These are phyloP conservation scores for Camellia oleifera DNA, from an alignment of 179 eudicot genomes.

Conservation along the genomic window DNA sequence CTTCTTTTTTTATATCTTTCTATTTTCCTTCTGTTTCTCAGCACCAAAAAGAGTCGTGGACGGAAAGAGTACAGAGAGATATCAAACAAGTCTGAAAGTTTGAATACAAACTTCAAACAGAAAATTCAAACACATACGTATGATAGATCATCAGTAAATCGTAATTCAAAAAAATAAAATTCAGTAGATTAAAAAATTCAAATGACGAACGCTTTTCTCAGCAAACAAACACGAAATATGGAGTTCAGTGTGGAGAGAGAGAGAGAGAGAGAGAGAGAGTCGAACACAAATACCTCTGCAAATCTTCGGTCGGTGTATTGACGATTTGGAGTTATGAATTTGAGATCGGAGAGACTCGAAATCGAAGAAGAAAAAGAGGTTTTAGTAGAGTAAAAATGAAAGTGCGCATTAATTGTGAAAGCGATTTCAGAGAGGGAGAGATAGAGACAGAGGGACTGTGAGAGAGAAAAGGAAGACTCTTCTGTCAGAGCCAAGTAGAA, in stretches of 20 bases:
- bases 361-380: neutral
- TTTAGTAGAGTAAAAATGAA: neutral
- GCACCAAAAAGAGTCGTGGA: conserved; percentile 8
- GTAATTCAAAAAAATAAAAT: neutral
- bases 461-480: no score
- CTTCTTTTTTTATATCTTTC: neutral
- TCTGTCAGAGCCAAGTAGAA: neutral
- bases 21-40: neutral
- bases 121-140: neutral
- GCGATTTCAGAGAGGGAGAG: neutral
- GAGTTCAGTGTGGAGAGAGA: no score
- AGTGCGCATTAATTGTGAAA: conserved; percentile 12
- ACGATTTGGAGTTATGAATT: neutral
- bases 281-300: neutral
- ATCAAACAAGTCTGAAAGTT: neutral
- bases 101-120: neutral
- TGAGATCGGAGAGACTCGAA: neutral
- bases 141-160: neutral
- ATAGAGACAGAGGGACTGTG: neutral
- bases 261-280: neutral
- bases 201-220: neutral
- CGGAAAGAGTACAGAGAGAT: neutral
- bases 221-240: neutral
- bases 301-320: no score
- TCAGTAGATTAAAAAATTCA: neutral